A percentile compares a stretch with the other conserved stretches of the same genome.
Evolutionary conservation across 352 stramenopile species (phyloP).

Genomic region (Pelagophyceae sp.): DNA sequence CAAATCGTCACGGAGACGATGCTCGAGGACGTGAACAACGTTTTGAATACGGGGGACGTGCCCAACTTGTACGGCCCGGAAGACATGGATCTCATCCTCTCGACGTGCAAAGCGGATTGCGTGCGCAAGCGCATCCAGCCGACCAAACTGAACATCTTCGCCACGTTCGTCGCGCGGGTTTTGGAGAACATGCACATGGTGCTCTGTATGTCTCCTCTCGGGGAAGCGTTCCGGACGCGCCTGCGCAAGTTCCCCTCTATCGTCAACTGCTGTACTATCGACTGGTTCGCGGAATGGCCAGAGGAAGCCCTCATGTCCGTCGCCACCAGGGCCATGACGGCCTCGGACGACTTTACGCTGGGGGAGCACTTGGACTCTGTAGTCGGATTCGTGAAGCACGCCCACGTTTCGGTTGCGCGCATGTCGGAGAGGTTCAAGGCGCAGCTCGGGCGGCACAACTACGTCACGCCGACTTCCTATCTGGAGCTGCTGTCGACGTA

Average conservation of each 20-base stretch:
- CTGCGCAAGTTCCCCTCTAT: slow-evolving; percentile 60
- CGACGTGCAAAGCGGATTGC: slow-evolving; percentile 61
- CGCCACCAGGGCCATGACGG: slow-evolving; percentile 56
- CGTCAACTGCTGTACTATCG: slow-evolving; percentile 78
- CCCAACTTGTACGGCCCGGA: slow-evolving; percentile 68
- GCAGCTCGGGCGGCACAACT: slow-evolving; percentile 74
- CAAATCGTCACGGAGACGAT: slow-evolving; percentile 70
- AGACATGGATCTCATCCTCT: slow-evolving; percentile 70
- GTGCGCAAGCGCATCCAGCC: slow-evolving; percentile 75
- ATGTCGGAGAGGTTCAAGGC: slow-evolving; percentile 68
- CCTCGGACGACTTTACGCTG: slow-evolving; percentile 66
- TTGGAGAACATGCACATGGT: slow-evolving; percentile 68
- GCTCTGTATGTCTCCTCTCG: slow-evolving; percentile 69
- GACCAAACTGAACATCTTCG: slow-evolving; percentile 79
- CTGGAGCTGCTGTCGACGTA: slow-evolving; percentile 83
- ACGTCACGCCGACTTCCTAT: slow-evolving; percentile 85
- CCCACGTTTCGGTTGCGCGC: slow-evolving; percentile 76
- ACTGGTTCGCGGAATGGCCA: slow-evolving; percentile 81
- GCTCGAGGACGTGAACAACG: slow-evolving; percentile 68
- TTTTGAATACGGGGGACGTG: slow-evolving; percentile 63
- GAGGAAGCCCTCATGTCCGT: slow-evolving; percentile 66
- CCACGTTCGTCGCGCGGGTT: slow-evolving; percentile 75
- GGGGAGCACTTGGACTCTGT: slow-evolving; percentile 79
- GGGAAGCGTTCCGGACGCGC: slow-evolving; percentile 55
- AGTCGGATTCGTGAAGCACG: slow-evolving; percentile 77